Conservation (phyloP, 106 monocot species). For the Xerophyta viscosa region DNA sequence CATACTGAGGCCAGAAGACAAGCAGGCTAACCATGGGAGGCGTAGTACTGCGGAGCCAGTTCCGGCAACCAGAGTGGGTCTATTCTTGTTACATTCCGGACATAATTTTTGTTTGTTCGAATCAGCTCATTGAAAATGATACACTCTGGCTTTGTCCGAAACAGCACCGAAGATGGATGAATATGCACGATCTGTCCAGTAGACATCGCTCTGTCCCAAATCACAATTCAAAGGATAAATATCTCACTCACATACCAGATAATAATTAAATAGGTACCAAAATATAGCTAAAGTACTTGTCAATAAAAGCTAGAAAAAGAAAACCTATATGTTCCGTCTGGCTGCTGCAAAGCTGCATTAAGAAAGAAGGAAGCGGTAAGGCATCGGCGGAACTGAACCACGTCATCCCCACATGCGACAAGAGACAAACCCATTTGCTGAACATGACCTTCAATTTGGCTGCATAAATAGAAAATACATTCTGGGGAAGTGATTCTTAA, state of each 20-base stretch:
- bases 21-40: too few species aligned
- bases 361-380: conserved; percentile 86
- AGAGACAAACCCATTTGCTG: conserved; percentile 69
- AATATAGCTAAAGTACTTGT: too few species aligned
- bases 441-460: conserved; percentile 70
- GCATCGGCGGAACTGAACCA: conserved; percentile 82
- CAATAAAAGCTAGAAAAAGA: too few species aligned
- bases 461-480: conserved; percentile 14
- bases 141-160: conserved; percentile 61
- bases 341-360: conserved; percentile 79
- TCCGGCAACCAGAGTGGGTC: conserved; percentile 86
- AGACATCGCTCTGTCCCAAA: conserved; percentile 44
- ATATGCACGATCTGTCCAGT: conserved; percentile 72
- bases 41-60: conserved; percentile 77
- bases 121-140: conserved; percentile 83
- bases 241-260: too few species aligned
- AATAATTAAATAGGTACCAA: too few species aligned
- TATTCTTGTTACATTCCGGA: conserved; percentile 63
- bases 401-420: conserved; percentile 73
- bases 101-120: conserved; percentile 68
- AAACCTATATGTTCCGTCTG: conserved; percentile 92
- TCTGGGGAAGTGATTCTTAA: conserved; percentile 5
- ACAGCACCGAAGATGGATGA: conserved; percentile 86
- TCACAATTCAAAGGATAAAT: background rate
- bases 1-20: too few species aligned